Base-by-base conservation (phyloP, 306 rosid species). In the Quercus berberidifolia region DNA sequence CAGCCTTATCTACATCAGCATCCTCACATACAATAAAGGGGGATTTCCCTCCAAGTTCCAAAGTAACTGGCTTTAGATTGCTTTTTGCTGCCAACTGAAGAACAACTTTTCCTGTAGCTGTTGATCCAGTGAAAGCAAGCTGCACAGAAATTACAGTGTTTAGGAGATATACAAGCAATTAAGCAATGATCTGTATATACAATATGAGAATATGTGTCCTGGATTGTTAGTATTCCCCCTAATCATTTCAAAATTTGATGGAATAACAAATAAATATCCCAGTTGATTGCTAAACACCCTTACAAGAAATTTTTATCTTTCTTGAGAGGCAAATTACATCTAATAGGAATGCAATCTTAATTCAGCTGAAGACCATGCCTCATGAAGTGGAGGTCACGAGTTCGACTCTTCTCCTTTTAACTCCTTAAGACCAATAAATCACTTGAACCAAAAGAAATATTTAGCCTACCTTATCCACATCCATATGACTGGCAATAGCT, bases 1-100 rank as follows among this genome's bases (percentile, higher is more conserved):
- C 99, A 75, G 96, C 99, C 54, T 82, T 75, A 76, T 95, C 99
- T 25, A 95, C 73, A 76, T 91, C 98, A 78, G 99, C 99, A 82
- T 93, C 99, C 83, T 88, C 96, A 21, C 97, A 90, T 6, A 95
- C 92, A 82, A 95, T 95, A 72, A 95, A 91, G 23, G 97, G 98
- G 60, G 99, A 95, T 87, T 93, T 95, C 41, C 99, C 97, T 1
- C 99, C 99, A 56, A 95, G 96, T 88, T 95, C 98, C 92, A 88
- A 77, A 51, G 99, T 93, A 60, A 90, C 99, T 18, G 87, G 76
- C 79, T 93, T 95, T 62, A 95, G 94, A 87, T 95, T 95, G 88
- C 99, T 93, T 87, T 59, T 85, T 28, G 99, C 91, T 2, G 96
- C 97, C 75, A 91, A 74, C 85, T 88, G 80, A 52, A 86, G 97